Evolutionary conservation across 2,329 filamentous ascomycete species (phyloP).

Genomic region (Diaporthe helianthi): DNA sequence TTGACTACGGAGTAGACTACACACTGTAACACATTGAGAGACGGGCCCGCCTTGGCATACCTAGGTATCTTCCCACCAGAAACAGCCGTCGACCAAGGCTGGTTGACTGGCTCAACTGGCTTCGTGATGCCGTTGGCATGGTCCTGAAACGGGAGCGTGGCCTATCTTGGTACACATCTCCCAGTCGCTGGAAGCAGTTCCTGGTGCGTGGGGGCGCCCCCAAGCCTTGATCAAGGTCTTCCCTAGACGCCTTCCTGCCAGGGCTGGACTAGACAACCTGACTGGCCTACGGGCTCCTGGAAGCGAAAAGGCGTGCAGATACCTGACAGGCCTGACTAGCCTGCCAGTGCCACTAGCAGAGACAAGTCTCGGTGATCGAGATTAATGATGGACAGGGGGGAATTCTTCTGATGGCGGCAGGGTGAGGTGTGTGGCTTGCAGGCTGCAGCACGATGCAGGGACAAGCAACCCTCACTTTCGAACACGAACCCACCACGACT

Average conservation of each 20-base stretch:
- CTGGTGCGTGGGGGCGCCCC: slow-evolving; percentile 14
- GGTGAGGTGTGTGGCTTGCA: slow-evolving; percentile 26
- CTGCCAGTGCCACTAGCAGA: not conserved
- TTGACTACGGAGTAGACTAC: too few species aligned
- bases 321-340: not conserved
- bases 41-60: slow-evolving; percentile 4
- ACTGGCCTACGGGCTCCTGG: not conserved
- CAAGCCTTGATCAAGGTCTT: not conserved
- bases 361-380: slow-evolving; percentile 17
- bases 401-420: slow-evolving; percentile 17
- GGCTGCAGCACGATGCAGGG: slow-evolving; percentile 24
- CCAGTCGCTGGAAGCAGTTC: not conserved
- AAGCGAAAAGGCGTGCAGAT: not conserved
- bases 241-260: slow-evolving; percentile 2
- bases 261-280: slow-evolving; percentile 7
- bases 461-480: not conserved
- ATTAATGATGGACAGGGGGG: slow-evolving; percentile 8
- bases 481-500: slow-evolving; percentile 20
- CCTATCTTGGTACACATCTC: too few species aligned
- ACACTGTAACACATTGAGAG: not conserved
- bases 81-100: not conserved
- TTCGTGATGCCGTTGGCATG: not conserved
- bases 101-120: not conserved
- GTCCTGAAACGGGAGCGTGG: slow-evolving; percentile 12
- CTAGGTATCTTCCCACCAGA: not conserved